Conservation (phyloP, 768 basidiomycete genomes). For the Artomyces pyxidatus region DNA sequence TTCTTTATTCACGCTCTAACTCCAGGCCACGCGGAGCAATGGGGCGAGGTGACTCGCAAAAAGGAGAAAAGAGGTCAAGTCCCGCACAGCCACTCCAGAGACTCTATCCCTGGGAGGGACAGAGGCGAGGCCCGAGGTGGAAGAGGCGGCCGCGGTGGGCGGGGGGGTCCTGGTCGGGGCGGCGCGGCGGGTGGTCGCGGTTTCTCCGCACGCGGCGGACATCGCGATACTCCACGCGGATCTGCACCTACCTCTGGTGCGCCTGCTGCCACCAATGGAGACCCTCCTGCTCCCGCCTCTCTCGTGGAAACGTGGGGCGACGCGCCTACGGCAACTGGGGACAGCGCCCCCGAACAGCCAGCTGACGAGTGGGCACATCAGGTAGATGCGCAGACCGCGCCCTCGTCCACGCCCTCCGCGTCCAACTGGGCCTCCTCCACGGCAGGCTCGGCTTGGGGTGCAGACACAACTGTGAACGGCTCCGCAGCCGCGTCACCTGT, state of each 20-base stretch:
- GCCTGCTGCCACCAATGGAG: constrained; percentile 8
- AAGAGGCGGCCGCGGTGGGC: constrained; percentile 56
- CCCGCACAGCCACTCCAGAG: constrained; percentile 40
- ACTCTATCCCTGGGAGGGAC: constrained; percentile 36
- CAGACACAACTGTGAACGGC: constrained; percentile 22
- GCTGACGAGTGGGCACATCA: constrained; percentile 22
- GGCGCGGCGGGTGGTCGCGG: constrained; percentile 34
- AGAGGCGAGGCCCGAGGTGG: constrained; percentile 51
- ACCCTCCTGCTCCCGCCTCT: constrained; percentile 2
- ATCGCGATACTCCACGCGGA: constrained; percentile 29
- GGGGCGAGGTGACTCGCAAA: constrained; percentile 80
- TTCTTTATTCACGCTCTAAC: constrained; percentile 16
- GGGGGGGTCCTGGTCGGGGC: constrained; percentile 36
- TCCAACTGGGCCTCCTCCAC: constrained; percentile 23
- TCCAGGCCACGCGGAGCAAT: constrained; percentile 67
- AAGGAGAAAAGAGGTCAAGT: constrained; percentile 69
- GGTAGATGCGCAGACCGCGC: constrained; percentile 17
- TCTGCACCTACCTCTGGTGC: constrained; percentile 31
- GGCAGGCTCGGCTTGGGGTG: constrained; percentile 22
- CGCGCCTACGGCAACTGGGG: constrained; percentile 22
- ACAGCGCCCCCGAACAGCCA: neutral
- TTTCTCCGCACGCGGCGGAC: constrained; percentile 40
- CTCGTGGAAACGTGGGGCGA: constrained; percentile 23
- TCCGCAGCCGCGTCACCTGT: constrained; percentile 21
- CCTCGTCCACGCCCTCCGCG: constrained; percentile 21